phyloP scores from a whole-genome alignment of 2,329 filamentous ascomycete species.

The Ophiosphaerella narmari region DNA sequence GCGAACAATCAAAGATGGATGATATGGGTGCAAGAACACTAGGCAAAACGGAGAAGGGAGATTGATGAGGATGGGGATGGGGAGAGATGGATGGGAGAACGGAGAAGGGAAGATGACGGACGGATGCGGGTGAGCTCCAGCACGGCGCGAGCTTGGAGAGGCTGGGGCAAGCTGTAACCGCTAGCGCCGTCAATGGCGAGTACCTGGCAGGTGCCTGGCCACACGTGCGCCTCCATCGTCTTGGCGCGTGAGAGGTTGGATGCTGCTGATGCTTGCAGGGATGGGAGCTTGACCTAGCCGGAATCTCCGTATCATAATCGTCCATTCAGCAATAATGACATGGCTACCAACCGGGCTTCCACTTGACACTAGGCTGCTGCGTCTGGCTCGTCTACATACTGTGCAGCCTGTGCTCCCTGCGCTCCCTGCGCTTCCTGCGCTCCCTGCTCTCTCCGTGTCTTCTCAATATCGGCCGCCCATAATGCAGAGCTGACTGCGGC shows the following conservation, averaged over 20 bases:
- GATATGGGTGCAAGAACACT: constrained; percentile 4
- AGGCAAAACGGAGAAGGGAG: constrained; percentile 14
- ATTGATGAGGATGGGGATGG: constrained; percentile 2
- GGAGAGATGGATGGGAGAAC: neutral
- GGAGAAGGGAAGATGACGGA: neutral
- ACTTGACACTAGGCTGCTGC: constrained; percentile 18
- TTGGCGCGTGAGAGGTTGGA: no score
- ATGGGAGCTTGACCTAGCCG: no score
- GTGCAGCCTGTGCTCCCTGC: constrained; percentile 16
- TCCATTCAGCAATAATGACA: no score
- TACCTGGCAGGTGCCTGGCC: no score
- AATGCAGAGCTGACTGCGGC: constrained; percentile 82
- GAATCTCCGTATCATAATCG: no score
- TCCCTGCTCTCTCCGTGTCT: constrained; percentile 49
- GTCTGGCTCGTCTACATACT: constrained; percentile 39
- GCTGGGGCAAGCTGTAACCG: neutral
- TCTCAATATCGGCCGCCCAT: constrained; percentile 81
- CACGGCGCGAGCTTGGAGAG: neutral
- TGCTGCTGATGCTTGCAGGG: no score
- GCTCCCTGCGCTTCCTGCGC: constrained; percentile 31
- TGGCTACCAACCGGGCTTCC: no score
- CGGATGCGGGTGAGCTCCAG: neutral
- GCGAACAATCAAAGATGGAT: constrained; percentile 14
- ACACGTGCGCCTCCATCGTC: no score
- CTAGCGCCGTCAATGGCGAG: no score